phyloP scores from a whole-genome alignment of 2,329 filamentous ascomycete species.

The Mycosphaerella sp. region DNA sequence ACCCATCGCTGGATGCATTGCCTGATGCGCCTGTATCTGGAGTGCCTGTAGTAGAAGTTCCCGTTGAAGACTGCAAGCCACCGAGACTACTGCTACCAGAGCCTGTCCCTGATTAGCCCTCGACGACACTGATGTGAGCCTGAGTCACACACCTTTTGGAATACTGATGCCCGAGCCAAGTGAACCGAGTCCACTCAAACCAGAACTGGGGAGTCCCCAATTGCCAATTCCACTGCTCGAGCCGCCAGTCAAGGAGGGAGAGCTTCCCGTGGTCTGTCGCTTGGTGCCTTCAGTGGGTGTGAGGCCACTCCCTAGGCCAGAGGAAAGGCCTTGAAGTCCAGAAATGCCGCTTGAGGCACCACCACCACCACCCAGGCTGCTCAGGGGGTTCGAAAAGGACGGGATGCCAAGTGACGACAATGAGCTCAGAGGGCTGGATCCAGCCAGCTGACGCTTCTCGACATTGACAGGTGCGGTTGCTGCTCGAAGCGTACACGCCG shows the following conservation, averaged over 20 bases:
- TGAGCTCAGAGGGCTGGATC: not conserved
- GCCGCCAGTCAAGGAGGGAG: not conserved
- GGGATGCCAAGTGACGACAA: constrained; percentile 1
- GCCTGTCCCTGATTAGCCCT: not conserved
- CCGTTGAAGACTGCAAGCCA: not conserved
- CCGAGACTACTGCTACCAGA: not conserved
- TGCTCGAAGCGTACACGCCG: constrained; percentile 10
- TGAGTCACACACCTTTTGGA: not conserved
- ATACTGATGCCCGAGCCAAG: not conserved
- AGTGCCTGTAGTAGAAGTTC: not conserved
- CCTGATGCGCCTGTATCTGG: not conserved
- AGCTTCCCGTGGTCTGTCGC: not conserved
- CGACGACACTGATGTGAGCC: not conserved
- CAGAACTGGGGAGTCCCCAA: not conserved
- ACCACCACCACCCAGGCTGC: not conserved
- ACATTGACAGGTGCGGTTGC: constrained; percentile 17
- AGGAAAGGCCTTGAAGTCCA: constrained; percentile 30
- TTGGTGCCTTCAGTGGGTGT: not conserved
- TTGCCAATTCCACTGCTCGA: not conserved
- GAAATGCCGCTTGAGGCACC: constrained; percentile 9
- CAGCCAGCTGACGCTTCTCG: constrained; percentile 10
- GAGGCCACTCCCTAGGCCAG: not conserved
- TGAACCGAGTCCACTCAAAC: not conserved
- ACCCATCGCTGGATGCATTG: not conserved
- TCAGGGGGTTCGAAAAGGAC: not conserved